Percentiles rank a stretch among this genome's conserved stretches.
Conservation (phyloP, 2,329 filamentous ascomycete species). For the Elsinoe arachidis region DNA sequence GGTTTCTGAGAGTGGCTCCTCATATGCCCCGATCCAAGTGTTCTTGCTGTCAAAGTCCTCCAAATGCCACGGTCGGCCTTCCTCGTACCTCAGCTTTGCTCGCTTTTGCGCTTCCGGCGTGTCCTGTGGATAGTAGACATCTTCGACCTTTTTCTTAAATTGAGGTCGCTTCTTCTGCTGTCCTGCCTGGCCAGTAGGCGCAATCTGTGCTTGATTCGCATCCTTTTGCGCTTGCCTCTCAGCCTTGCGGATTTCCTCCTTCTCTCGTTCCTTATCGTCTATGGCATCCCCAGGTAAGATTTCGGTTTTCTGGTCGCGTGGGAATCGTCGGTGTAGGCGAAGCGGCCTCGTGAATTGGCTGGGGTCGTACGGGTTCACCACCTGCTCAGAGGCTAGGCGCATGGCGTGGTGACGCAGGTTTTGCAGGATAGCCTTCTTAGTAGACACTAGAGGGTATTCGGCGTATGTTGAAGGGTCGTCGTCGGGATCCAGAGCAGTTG, state of each 20-base stretch:
- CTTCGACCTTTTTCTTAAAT: conserved; percentile 71
- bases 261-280: conserved; percentile 58
- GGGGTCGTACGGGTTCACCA: conserved; percentile 59
- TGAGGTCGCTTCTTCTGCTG: conserved; percentile 49
- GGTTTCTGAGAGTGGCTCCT: conserved; percentile 73
- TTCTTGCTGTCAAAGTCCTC: conserved; percentile 96
- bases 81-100: conserved; percentile 69
- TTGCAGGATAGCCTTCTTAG: conserved; percentile 70
- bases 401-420: conserved; percentile 81
- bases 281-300: conserved; percentile 30
- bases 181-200: conserved; percentile 60
- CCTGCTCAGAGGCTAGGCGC: conserved; percentile 52
- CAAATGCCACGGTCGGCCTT: conserved; percentile 90
- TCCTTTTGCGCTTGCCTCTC: conserved; percentile 81
- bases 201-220: conserved; percentile 84
- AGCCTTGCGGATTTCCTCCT: conserved; percentile 52
- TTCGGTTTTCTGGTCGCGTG: conserved; percentile 55
- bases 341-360: conserved; percentile 81
- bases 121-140: conserved; percentile 74
- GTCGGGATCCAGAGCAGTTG: conserved; percentile 14
- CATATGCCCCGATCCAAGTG: conserved; percentile 85
- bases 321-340: conserved; percentile 80
- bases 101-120: conserved; percentile 62
- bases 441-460: conserved; percentile 68
- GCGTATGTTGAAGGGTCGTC: conserved; percentile 23